Base-by-base conservation (phyloP, 257 asterid species). In the Oldenlandia corymbosa region DNA sequence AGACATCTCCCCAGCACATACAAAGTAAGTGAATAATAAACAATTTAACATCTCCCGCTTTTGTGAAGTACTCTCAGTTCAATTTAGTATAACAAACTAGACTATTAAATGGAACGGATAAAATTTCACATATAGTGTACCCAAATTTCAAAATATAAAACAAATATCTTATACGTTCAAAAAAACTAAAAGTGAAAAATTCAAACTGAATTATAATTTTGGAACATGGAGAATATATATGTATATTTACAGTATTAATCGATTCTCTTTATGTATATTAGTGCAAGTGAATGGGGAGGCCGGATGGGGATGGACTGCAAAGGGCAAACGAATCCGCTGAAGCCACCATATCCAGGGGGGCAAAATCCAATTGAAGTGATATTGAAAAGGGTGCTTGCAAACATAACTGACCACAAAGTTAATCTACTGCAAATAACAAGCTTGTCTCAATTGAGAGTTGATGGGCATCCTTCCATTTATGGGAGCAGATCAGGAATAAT, bases 381-480 rank as follows among this genome's bases (percentile, higher is more conserved):
- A 1, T 70, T 72, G 58, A 73, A 71, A 24, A 61, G 69, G 28
- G 58, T 70, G 1, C 14, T 72, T 55, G 68, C 31, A 0, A 73
- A 39, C 10, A 48, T 74, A 64, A 47, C 60, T 5, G 8, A 14
- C 2, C 65, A 66, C n/a, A 57, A 61, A 10, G 71, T 76, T 26
- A 62, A 52, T 16, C 65, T 79, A 6, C 60, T 75, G 14, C 64
- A 70, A 36, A 76, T 76, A 59, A 73, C 79, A 31, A 71, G 39
- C 1, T 65, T 79, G 17, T 72, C 81, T 0, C 75, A 69, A 37
- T 32, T 75, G 21, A 62, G 84, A 32, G 66, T 66, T 41, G 84
- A 79, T 58, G 84, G 77, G 43, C 84, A 79, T 26, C 79, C 81
- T 42, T 45, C 75, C n/a, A 28, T 65, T 14, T 56, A 76, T 60